phyloP scores from a whole-genome alignment of 371 early-diverging fungal genomes.

The Mortierella sp. region DNA sequence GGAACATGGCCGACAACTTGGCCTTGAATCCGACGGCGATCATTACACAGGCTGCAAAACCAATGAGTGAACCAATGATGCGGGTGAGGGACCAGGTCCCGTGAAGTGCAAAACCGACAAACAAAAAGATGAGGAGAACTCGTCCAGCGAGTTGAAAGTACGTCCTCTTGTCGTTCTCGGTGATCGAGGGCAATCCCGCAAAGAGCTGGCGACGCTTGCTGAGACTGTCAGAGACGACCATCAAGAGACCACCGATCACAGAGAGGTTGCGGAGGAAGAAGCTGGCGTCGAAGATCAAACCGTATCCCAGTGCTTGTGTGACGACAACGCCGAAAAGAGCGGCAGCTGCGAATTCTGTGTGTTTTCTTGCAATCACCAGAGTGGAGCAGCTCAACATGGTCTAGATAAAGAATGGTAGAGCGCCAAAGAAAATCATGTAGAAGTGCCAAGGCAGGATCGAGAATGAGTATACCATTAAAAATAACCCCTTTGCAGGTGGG shows the following conservation, averaged over 20 bases:
- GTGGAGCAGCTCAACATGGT: constrained; percentile 84
- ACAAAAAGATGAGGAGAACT: constrained; percentile 91
- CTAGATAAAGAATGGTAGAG: constrained; percentile 29
- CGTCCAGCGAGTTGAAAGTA: constrained; percentile 94
- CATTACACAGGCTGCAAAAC: constrained; percentile 91
- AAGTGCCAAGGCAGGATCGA: not conserved
- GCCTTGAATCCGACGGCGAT: constrained; percentile 98
- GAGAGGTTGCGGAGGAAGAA: constrained; percentile 95
- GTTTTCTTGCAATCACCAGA: constrained; percentile 80
- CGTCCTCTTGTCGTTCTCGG: constrained; percentile 82
- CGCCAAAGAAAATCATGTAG: not conserved
- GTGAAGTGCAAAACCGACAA: constrained; percentile 88
- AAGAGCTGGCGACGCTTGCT: constrained; percentile 79
- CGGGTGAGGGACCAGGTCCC: constrained; percentile 84
- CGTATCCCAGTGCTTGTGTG: constrained; percentile 92
- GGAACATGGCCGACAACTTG: constrained; percentile 92
- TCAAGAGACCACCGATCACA: constrained; percentile 92
- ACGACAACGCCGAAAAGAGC: constrained; percentile 86
- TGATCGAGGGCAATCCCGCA: constrained; percentile 88
- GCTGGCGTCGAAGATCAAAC: constrained; percentile 87
- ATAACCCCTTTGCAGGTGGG: too few species aligned
- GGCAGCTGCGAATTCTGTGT: constrained; percentile 84
- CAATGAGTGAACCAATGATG: constrained; percentile 76
- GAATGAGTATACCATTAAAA: not conserved
- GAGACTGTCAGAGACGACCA: constrained; percentile 87